These are phyloP conservation scores for Tephrocybe sp. DNA, from an alignment of 768 basidiomycete genomes.

Conservation along the genomic window DNA sequence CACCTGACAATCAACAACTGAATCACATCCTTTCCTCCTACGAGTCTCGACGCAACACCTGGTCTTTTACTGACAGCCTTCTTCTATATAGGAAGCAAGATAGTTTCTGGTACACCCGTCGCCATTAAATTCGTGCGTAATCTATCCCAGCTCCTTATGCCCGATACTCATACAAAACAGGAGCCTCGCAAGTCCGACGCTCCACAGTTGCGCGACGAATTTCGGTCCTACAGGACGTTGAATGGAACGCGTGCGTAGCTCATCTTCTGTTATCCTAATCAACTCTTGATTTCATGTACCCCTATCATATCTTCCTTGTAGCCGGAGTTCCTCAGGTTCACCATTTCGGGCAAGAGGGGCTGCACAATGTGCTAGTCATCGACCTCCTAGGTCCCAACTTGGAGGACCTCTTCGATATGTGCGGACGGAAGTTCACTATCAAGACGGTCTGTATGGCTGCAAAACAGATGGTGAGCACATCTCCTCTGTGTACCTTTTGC, in stretches of 20 bases:
- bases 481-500: not conserved
- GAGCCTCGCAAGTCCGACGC: constrained; percentile 98
- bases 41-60: not conserved
- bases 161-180: constrained; percentile 35
- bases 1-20: too few species aligned
- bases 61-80: constrained; percentile 6
- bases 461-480: constrained; percentile 87
- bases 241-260: constrained; percentile 83
- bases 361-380: constrained; percentile 94
- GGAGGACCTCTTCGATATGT: constrained; percentile 99
- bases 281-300: too few species aligned
- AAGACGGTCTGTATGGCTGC: constrained; percentile 99
- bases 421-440: constrained; percentile 94
- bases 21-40: not conserved
- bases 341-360: constrained; percentile 97
- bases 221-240: constrained; percentile 94
- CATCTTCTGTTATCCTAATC: not conserved
- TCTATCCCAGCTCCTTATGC: constrained; percentile 7
- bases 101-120: constrained; percentile 82
- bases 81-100: constrained; percentile 66
- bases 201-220: constrained; percentile 96
- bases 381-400: constrained; percentile 97
- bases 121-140: constrained; percentile 94
- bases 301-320: constrained; percentile 36
- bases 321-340: constrained; percentile 98